Conservation (phyloP, 805 yeast genomes). For the Metschnikowia bowlesiae region DNA sequence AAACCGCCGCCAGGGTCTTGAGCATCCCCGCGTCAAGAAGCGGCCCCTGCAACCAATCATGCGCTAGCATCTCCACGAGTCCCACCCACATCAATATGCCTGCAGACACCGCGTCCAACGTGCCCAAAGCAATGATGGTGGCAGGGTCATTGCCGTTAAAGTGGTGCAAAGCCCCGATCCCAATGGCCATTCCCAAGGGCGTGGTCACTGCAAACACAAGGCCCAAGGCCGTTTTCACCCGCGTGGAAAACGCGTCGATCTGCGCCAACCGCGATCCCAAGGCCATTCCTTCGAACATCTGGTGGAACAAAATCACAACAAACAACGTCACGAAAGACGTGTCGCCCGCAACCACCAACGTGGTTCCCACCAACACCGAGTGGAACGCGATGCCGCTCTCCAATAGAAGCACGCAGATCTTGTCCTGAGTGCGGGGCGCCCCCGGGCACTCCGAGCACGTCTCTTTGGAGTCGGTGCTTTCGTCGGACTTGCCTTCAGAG, state of each 20-base stretch:
- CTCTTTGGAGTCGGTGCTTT: background rate
- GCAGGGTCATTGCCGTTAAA: constrained; percentile 27
- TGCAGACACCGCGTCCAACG: constrained; percentile 32
- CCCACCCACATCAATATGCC: constrained; percentile 32
- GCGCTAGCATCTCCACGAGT: constrained; percentile 27
- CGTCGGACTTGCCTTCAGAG: background rate
- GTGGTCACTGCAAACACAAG: constrained; percentile 40
- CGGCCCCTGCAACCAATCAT: constrained; percentile 26
- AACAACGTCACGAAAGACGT: constrained; percentile 22
- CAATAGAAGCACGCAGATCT: constrained; percentile 11
- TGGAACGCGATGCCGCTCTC: constrained; percentile 29
- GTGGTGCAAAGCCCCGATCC: constrained; percentile 52
- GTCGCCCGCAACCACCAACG: constrained; percentile 25
- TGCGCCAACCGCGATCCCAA: constrained; percentile 24
- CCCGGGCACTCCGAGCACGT: background rate
- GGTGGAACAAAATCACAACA: constrained; percentile 27
- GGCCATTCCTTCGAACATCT: constrained; percentile 27
- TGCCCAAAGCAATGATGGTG: constrained; percentile 30
- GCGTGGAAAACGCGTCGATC: constrained; percentile 14
- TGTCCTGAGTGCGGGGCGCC: background rate
- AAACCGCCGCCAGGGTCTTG: constrained; percentile 13
- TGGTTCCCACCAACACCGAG: constrained; percentile 25
- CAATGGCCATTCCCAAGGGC: constrained; percentile 73
- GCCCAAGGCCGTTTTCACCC: constrained; percentile 2
- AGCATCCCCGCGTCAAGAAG: constrained; percentile 15